These are phyloP conservation scores for Cyphellophora europaea DNA, from an alignment of 2,329 filamentous ascomycete genomes.

Conservation along the genomic window DNA sequence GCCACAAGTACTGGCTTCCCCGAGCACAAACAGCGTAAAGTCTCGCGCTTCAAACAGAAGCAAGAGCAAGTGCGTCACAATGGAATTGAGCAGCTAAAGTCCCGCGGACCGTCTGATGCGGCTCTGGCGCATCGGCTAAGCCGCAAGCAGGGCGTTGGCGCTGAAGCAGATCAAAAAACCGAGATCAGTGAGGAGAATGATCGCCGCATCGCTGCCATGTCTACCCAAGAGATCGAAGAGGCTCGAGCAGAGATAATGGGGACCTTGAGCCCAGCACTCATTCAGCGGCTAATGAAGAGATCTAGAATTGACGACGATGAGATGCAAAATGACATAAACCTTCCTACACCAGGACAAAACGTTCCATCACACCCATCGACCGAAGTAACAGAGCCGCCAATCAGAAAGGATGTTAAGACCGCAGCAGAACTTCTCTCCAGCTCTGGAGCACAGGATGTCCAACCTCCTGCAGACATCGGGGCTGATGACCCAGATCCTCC, in stretches of 20 bases:
- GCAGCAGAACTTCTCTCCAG: no score
- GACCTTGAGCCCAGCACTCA: slow-evolving; percentile 63
- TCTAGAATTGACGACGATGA: slow-evolving; percentile 61
- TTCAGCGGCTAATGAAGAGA: slow-evolving; percentile 67
- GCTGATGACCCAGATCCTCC: slow-evolving; percentile 19
- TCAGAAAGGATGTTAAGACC: slow-evolving; percentile 2
- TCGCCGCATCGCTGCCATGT: slow-evolving; percentile 67
- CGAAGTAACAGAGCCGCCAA: not conserved
- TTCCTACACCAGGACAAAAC: not conserved
- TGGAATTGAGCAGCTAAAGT: slow-evolving; percentile 6
- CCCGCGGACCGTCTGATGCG: slow-evolving; percentile 9
- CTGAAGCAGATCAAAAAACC: slow-evolving; percentile 49
- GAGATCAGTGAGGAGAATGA: slow-evolving; percentile 78
- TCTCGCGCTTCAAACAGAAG: slow-evolving; percentile 73
- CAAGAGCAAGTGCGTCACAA: slow-evolving; percentile 24
- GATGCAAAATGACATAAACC: not conserved
- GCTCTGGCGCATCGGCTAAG: slow-evolving; percentile 15
- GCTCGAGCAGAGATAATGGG: slow-evolving; percentile 72
- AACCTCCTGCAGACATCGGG: not conserved
- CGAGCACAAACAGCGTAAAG: slow-evolving; percentile 68
- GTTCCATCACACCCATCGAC: not conserved
- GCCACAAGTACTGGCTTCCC: slow-evolving; percentile 69
- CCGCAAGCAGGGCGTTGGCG: slow-evolving; percentile 17
- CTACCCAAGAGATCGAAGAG: slow-evolving; percentile 66
- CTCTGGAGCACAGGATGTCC: no score